Evolutionary conservation across 2,329 filamentous ascomycete genomes (phyloP), one percentile per base, ranked within the genome.

Genomic region (Monilinia aucupariae): DNA sequence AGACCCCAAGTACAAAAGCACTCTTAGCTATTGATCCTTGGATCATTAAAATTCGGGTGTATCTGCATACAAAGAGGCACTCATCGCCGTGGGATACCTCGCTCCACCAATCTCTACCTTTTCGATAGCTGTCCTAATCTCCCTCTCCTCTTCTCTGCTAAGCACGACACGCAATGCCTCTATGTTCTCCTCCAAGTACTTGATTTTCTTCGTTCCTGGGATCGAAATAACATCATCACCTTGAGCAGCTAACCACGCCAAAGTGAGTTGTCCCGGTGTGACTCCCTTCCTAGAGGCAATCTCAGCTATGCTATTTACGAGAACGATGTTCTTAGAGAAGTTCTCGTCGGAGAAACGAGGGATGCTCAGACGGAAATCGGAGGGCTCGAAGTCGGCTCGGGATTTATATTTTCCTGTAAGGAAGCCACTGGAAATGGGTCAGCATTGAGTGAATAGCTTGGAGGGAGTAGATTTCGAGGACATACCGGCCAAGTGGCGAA

Each of bases 171-270:
- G 48, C 59, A 70, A 48, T n/a, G 68, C 67, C 1, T 39, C 69
- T 22, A 67, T 9, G 55, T 72, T 72, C 52, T 71, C 69, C 49
- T 80, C 75, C 49, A 82, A 64, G 48, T 78, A 75, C 27, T 75
- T 72, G 20, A 79, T 67, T 27, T 76, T 77, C 64, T 80, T 82
- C 0, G 81, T 82, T 9, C 82, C 82, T 0, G 81, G 81, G 63
- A 83, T 83, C 0, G 82, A 80, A 68, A 80, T 79, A 59, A 83
- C 75, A 68, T 82, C 79, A 12, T 79, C 76, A 0, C 80, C 80
- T 64, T 83, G 80, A 2, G 76, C 77, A 67, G 83, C 67, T 66
- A 85, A 67, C 81, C 81, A 85, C 17, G 70, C 80, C 51, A 85
- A 74, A 9, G 81, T 79, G 32, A 86, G 68, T 69, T 86, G 77